Evolutionary conservation across 805 yeast species (phyloP).

Genomic region (Isabelozyma heimii): DNA sequence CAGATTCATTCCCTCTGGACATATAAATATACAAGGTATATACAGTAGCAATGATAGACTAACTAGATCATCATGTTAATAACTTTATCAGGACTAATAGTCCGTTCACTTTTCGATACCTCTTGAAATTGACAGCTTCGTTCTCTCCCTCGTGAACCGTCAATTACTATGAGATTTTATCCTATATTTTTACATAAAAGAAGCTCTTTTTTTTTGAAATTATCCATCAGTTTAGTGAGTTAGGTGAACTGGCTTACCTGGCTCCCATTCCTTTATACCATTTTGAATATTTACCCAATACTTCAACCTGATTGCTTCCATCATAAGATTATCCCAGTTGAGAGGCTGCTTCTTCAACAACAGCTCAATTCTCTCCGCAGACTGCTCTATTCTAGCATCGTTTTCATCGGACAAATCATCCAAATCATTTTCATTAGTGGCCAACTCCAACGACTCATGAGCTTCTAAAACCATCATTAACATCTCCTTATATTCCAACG

Average conservation of each 20-base stretch:
- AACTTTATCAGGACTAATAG: no score
- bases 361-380: constrained; percentile 44
- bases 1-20: no score
- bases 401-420: constrained; percentile 53
- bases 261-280: constrained; percentile 77
- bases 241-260: constrained; percentile 61
- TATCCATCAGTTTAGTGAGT: constrained; percentile 45
- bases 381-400: constrained; percentile 47
- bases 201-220: neutral
- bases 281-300: constrained; percentile 80
- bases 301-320: constrained; percentile 68
- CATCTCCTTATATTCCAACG: constrained; percentile 48
- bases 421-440: constrained; percentile 57
- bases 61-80: no score
- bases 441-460: constrained; percentile 77
- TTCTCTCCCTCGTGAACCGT: no score
- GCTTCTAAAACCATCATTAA: constrained; percentile 78
- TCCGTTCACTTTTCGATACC: no score
- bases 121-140: no score
- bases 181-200: no score
- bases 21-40: no score
- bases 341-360: constrained; percentile 40
- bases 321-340: constrained; percentile 58
- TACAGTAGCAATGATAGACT: no score
- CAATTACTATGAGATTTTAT: no score